A percentile compares a stretch with the other conserved stretches of the same genome.
These are phyloP conservation scores for Sphaerulina populicola DNA, from an alignment of 2,329 filamentous ascomycete species.

Conservation along the genomic window DNA sequence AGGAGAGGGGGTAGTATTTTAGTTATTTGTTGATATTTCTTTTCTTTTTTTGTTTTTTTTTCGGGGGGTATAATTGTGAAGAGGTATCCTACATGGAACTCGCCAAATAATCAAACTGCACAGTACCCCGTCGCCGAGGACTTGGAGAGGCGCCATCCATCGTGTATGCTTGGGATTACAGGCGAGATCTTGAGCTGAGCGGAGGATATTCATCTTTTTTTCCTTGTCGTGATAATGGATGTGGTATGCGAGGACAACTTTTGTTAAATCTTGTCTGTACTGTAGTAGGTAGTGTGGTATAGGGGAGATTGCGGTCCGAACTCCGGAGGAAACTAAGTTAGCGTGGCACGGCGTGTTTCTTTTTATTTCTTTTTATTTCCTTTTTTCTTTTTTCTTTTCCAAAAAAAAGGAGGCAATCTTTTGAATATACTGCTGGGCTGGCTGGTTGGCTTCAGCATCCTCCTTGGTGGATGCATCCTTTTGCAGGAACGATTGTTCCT, in stretches of 20 bases:
- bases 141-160: constrained; percentile 60
- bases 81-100: constrained; percentile 83
- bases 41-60: neutral
- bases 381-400: too few relatives aligned
- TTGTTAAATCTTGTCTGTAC: neutral
- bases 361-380: too few relatives aligned
- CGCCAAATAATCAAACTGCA: constrained; percentile 70
- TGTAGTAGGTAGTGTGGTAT: too few relatives aligned
- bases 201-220: constrained; percentile 34
- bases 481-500: too few relatives aligned
- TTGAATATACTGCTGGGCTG: too few relatives aligned
- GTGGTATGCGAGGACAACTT: neutral
- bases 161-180: constrained; percentile 48
- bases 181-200: constrained; percentile 36
- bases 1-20: too few relatives aligned
- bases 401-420: too few relatives aligned
- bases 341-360: too few relatives aligned
- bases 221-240: neutral
- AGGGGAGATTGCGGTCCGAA: neutral
- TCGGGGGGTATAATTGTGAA: too few relatives aligned
- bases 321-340: neutral
- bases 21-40: too few relatives aligned
- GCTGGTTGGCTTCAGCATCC: too few relatives aligned
- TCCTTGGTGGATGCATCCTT: too few relatives aligned
- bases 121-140: constrained; percentile 62